Base-by-base conservation (phyloP, 2,329 filamentous ascomycete genomes). In the Pseudocercospora musae region DNA sequence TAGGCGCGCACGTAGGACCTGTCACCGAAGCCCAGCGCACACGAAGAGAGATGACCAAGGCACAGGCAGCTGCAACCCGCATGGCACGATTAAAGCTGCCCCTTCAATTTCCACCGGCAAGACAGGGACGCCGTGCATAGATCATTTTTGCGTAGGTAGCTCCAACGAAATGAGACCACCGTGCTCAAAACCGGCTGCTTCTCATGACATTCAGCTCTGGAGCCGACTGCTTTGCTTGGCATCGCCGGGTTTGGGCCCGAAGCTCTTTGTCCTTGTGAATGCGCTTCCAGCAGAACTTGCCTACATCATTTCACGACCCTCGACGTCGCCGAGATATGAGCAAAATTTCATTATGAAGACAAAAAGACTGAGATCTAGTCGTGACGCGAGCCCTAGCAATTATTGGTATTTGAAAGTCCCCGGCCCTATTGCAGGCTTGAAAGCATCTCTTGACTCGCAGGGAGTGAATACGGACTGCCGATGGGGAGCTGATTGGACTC, bases 71-170 rank as follows among this genome's bases (percentile, higher is more conserved):
- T 20, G 85, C 85, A 60, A 86, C 87, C 64, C 83, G 78, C 63
- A 78, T 93, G 55, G 92, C 90, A 11, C 87, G 87, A 69, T 79
- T 98, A 70, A 85, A 84, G 69, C 76, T 97, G 65, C 95, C 95
- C 2, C 79, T 97, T 52, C 84, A 88, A 62, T 97, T 97, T 74
- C 95, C 94, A 1, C 92, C 89, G 79, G 59, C 66, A 25, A 60
- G 65, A 40, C 57, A 40, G 29, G 65, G 59, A 13, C 52, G 52
- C 31, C 52, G 52, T 42, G 58, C 52, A 21, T 54, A 54, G 29
- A 27, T 29, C 15, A 29, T 25, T 52, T 29, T 3, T 27, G 15
- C 15, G 25, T 52, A 52, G 25, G 15, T 52, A 29, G 48, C 11
- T 52, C 21, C 27, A 20, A 40, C 25, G 27, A 29, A 33, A 54